Base-by-base conservation (phyloP, 2,329 filamentous ascomycete species). In the Colletotrichum lentis region DNA sequence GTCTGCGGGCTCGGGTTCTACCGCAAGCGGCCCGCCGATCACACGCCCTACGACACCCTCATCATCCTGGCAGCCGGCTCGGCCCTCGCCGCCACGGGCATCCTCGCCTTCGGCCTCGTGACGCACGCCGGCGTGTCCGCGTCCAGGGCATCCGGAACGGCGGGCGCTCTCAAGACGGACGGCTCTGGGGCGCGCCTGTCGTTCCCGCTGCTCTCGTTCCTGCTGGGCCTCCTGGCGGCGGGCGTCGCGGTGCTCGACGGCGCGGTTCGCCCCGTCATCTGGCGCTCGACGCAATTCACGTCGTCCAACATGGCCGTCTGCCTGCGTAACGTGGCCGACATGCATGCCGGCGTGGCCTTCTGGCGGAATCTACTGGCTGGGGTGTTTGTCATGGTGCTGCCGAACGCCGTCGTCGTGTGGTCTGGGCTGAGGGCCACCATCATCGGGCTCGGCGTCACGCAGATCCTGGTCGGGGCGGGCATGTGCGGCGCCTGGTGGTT, bases 231-330 rank as follows among this genome's bases (percentile, higher is more conserved):
- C 10, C 74, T 86, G 0, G 83, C 83, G 0, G 79, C 79, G 0
- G 84, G 82, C 22, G 74, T 76, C 0, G 73, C 78, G 31, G 71
- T 77, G 2, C 75, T 86, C 6, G 80, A 83, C 61, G 76, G 78
- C 3, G 78, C 80, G 0, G 76, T 78, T 2, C 74, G 76, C 3
- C 82, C 83, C 1, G 73, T 83, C 31, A 77, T 86, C 52, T 77
- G 78, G 31, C 77, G 80, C n/a, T 85, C 83, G 39, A 81, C 83
- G 8, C 80, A 81, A 53, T 86, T 83, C 69, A 85, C 83, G 0
- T 81, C 79, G 3, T 78, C 81, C 6, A 85, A 80, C 72, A 76
- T 85, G 27, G 76, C 76, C n/a, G 75, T 81, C 14, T 79, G 80
- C 27, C 77, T 84, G 60, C 80, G 83, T 37, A 83, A 79, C 71